Evolutionary conservation across 2,329 filamentous ascomycete genomes (phyloP), one percentile per base, ranked within the genome.

Genomic region (Exophiala alcalophila): DNA sequence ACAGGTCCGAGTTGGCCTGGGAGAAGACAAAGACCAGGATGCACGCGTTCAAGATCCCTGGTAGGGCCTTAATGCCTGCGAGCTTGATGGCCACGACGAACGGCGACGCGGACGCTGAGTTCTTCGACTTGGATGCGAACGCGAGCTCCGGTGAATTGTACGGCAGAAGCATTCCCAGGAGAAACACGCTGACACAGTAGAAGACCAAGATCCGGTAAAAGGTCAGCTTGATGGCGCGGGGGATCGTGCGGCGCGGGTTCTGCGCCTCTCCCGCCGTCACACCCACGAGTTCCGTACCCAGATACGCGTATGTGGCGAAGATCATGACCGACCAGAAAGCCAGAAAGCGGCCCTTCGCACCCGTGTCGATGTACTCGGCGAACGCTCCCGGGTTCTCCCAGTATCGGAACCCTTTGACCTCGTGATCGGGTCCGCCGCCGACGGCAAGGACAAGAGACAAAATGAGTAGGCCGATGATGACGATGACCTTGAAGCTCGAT

Each of bases 171-270:
- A 87, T 86, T 58, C 85, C 85, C 40, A 91, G 70, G 37, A 90
- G 73, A 38, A 91, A 74, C 24, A 89, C 83, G 15, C 77, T 81
- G 45, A 87, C 64, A 57, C 81, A 74, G 71, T 91, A 91, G 72
- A 91, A 91, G 68, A 90, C 70, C 53, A 87, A 66, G 61, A 91
- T 90, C 44, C 86, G 85, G 70, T 78, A 90, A 65, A 90, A 90
- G 54, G 84, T 89, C 35, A 88, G 73, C 61, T 81, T 84, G 71
- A 89, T 89, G 39, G 84, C 85, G 47, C 81, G 78, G 5, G 86
- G 86, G 49, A 91, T 81, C 11, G 81, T 85, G 62, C 78, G 79
- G 60, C 84, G 80, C 1, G 86, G 86, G 66, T 89, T 89, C 66
- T 88, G 82, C 0, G 84, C 84, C 65, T 89, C 84, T 39, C 82